Conservation (phyloP, 2,329 filamentous ascomycete genomes). For the Colletotrichum phormii region DNA sequence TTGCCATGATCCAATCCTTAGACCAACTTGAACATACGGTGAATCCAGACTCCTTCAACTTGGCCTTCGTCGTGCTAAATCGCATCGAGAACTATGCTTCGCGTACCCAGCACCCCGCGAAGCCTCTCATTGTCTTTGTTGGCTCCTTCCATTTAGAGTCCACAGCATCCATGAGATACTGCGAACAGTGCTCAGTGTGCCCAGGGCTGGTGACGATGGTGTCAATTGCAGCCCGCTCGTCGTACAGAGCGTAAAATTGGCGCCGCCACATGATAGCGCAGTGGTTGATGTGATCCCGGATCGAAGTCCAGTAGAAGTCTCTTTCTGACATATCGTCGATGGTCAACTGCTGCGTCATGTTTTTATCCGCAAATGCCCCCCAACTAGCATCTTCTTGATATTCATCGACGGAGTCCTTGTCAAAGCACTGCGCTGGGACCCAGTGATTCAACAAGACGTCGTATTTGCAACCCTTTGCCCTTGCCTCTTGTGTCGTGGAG, state of each 20-base stretch:
- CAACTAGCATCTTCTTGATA: conserved; percentile 42
- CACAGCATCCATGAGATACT: conserved; percentile 42
- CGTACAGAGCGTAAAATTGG: conserved; percentile 41
- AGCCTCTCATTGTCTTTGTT: conserved; percentile 36
- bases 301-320: conserved; percentile 40
- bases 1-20: too few species aligned
- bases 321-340: conserved; percentile 40
- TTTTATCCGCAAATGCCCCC: conserved; percentile 40
- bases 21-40: too few species aligned
- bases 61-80: too few species aligned
- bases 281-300: conserved; percentile 43
- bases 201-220: conserved; percentile 39
- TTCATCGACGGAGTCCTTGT: conserved; percentile 41
- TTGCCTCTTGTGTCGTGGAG: conserved; percentile 37
- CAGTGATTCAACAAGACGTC: conserved; percentile 43
- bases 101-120: conserved; percentile 32
- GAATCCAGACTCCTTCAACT: too few species aligned
- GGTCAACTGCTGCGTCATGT: conserved; percentile 37
- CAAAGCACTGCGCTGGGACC: conserved; percentile 40
- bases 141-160: conserved; percentile 37
- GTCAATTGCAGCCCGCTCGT: conserved; percentile 39
- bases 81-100: neutral
- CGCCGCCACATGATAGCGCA: conserved; percentile 43
- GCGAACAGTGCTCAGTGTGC: conserved; percentile 44
- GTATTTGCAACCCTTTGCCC: conserved; percentile 38